Percentiles rank a stretch among this genome's conserved stretches.
Evolutionary conservation across 768 basidiomycete genomes (phyloP).

Genomic region (Clathrus columnatus): DNA sequence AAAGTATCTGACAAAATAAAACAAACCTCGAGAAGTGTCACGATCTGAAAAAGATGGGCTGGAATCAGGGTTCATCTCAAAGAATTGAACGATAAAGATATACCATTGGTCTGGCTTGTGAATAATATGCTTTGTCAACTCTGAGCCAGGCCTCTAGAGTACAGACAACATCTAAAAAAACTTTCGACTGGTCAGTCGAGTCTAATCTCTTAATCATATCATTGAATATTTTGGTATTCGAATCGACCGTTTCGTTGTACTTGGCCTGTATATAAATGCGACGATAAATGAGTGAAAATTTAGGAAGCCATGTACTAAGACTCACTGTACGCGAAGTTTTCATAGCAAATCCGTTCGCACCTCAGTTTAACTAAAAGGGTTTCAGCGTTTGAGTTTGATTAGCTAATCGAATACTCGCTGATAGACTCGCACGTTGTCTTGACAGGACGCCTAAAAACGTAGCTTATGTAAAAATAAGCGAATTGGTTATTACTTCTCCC

Average conservation of each 20-base stretch:
- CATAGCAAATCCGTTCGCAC: no score
- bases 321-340: no score
- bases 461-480: neutral
- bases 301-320: no score
- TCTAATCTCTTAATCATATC: neutral
- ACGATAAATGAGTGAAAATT: neutral
- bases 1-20: no score
- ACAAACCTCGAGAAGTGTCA: slow-evolving; percentile 4
- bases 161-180: neutral
- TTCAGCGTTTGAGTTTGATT: neutral
- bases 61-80: neutral
- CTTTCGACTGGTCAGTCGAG: neutral
- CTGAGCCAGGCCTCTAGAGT: neutral
- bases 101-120: neutral
- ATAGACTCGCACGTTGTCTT: neutral
- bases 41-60: slow-evolving; percentile 1
- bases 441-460: neutral
- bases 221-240: neutral
- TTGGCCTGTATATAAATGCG: neutral
- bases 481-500: neutral
- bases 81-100: neutral
- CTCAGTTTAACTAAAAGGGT: no score
- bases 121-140: slow-evolving; percentile 2
- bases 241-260: neutral
- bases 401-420: neutral